Evolutionary conservation across 2,329 filamentous ascomycete species (phyloP).

Genomic region (Capronia americana): DNA sequence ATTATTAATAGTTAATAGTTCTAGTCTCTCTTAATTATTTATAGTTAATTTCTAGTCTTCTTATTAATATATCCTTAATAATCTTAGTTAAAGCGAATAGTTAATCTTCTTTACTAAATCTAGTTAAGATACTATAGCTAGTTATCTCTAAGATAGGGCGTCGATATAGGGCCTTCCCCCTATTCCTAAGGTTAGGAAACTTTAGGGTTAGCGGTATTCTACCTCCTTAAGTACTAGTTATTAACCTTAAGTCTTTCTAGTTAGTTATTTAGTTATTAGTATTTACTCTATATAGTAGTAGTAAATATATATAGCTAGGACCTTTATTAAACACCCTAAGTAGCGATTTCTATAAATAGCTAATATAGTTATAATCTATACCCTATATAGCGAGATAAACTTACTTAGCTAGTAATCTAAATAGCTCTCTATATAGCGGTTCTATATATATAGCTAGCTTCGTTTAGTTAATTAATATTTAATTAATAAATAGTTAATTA

Average conservation of each 20-base stretch:
- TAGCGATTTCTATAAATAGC: constrained; percentile 4
- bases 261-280: neutral
- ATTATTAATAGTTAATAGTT: no score
- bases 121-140: no score
- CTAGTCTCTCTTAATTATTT: no score
- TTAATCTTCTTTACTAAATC: no score
- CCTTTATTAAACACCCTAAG: neutral
- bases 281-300: neutral
- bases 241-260: neutral
- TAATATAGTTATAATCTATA: neutral
- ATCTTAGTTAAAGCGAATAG: no score
- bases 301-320: neutral
- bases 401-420: constrained; percentile 4
- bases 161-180: neutral
- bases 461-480: neutral
- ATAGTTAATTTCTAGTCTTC: no score
- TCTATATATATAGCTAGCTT: constrained; percentile 4
- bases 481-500: neutral
- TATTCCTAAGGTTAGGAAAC: neutral
- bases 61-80: no score
- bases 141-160: neutral
- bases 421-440: constrained; percentile 4
- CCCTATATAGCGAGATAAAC: neutral
- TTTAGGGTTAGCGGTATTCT: neutral
- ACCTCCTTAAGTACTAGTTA: neutral